These are phyloP conservation scores for Neofusicoccum sp. DNA, from an alignment of 2,329 filamentous ascomycete species.

Conservation along the genomic window DNA sequence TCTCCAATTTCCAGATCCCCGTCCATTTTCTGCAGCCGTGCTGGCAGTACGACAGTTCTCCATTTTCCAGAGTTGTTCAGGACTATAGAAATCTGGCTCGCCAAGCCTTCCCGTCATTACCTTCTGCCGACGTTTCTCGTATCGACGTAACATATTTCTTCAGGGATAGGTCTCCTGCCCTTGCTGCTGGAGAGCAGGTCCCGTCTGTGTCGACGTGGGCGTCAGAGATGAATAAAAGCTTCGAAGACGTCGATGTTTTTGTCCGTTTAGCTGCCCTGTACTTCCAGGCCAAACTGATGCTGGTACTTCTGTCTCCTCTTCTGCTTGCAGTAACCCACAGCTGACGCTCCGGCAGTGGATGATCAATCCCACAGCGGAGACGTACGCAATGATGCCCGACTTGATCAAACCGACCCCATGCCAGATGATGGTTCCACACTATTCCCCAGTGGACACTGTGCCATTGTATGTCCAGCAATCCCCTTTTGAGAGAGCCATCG, in stretches of 20 bases:
- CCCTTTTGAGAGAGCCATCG: background rate
- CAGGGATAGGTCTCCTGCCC: background rate
- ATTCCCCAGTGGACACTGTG: constrained; percentile 9
- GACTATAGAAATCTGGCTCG: constrained; percentile 12
- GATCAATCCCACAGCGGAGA: constrained; percentile 16
- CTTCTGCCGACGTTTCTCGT: background rate
- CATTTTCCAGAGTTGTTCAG: constrained; percentile 10
- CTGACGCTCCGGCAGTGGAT: constrained; percentile 14
- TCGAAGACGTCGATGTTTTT: constrained; percentile 15
- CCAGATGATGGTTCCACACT: constrained; percentile 18
- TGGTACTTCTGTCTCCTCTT: background rate
- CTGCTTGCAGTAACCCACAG: background rate
- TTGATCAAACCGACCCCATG: constrained; percentile 14
- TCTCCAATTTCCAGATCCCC: constrained; percentile 15
- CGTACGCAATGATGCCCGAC: constrained; percentile 14
- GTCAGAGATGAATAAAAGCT: constrained; percentile 15
- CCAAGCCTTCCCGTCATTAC: background rate
- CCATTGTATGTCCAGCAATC: background rate
- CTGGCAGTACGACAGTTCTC: constrained; percentile 5
- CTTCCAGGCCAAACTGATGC: constrained; percentile 14
- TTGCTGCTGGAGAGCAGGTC: background rate
- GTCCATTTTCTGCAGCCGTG: constrained; percentile 15
- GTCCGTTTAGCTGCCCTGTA: constrained; percentile 15
- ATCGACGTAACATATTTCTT: constrained; percentile 13
- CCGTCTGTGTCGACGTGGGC: constrained; percentile 7